Evolutionary conservation across 768 basidiomycete genomes (phyloP).

Genomic region (Pholiota molesta): DNA sequence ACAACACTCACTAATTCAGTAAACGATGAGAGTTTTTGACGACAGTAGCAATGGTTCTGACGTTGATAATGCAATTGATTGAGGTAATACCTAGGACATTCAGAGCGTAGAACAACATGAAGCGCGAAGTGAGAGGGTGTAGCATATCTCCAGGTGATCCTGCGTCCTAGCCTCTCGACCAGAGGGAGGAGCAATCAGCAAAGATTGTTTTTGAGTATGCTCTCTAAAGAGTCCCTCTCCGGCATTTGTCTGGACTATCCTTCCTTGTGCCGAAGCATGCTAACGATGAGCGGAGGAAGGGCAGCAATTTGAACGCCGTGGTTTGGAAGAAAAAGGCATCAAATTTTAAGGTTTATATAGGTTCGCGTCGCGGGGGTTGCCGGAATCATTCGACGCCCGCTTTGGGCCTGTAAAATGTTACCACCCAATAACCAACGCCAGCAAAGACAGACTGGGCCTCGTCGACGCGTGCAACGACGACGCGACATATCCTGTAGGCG

Average conservation of each 20-base stretch:
- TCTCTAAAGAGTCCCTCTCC: conserved; percentile 53
- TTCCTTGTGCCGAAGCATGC: conserved; percentile 47
- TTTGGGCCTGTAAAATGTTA: conserved; percentile 18
- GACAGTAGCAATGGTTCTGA: too few relatives aligned
- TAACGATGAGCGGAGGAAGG: conserved; percentile 50
- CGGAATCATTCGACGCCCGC: conserved; percentile 20
- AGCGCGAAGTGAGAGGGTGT: conserved; percentile 41
- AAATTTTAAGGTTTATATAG: conserved; percentile 33
- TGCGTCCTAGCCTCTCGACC: conserved; percentile 90
- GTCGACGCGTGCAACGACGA: conserved; percentile 14
- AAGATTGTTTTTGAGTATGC: conserved; percentile 89
- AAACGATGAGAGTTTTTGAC: too few relatives aligned
- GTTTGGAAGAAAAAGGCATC: conserved; percentile 26
- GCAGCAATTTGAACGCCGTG: conserved; percentile 87
- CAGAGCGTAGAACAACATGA: conserved; percentile 17
- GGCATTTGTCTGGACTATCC: conserved; percentile 92
- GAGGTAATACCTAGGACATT: conserved; percentile 21
- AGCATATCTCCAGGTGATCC: conserved; percentile 87
- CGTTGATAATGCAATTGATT: conserved; percentile 13
- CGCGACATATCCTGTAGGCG: not conserved
- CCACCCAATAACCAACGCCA: not conserved
- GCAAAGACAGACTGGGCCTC: conserved; percentile 7
- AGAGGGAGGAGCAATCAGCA: conserved; percentile 87
- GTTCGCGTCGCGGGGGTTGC: conserved; percentile 23
- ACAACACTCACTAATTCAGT: conserved; percentile 10